Evolutionary conservation across 495 filamentous ascomycete species (phyloP).

Genomic region (Polyplosphaeria fusca): DNA sequence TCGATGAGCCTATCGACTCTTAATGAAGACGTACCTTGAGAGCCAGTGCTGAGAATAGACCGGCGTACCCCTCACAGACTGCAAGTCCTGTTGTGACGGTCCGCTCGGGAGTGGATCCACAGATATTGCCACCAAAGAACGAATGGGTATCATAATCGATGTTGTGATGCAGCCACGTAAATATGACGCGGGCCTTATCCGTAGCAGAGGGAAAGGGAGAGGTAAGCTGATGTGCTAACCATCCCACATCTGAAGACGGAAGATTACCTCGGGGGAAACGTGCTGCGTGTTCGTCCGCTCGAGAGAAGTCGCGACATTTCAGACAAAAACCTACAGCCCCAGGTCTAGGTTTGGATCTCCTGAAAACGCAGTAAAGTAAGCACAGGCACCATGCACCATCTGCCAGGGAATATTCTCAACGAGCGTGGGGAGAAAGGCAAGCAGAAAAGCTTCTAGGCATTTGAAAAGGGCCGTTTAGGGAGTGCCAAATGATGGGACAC

Average conservation of each 20-base stretch:
- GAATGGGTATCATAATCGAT: constrained; percentile 74
- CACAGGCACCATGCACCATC: no score
- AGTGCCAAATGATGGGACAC: no score
- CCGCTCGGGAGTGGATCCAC: constrained; percentile 58
- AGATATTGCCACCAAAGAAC: constrained; percentile 68
- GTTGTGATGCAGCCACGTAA: constrained; percentile 95
- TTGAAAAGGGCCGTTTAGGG: no score
- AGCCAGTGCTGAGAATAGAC: constrained; percentile 73
- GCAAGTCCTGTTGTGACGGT: constrained; percentile 72
- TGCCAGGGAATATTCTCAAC: no score
- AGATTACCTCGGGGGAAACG: constrained; percentile 69
- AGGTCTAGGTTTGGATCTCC: constrained; percentile 55
- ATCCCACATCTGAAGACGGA: constrained; percentile 60
- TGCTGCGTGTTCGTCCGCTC: constrained; percentile 71
- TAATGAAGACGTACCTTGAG: no score
- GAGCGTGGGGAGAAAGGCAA: no score
- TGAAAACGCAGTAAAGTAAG: no score
- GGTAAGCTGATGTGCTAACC: constrained; percentile 74
- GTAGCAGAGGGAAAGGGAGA: constrained; percentile 73
- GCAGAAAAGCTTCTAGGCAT: no score
- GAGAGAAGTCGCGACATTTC: constrained; percentile 82
- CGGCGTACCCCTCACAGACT: constrained; percentile 89
- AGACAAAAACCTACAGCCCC: constrained; percentile 53
- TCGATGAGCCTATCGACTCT: no score
- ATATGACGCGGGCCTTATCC: constrained; percentile 88